Conservation (phyloP, 1,284 basidiomycete genomes). For the Ceratobasidium sp. region DNA sequence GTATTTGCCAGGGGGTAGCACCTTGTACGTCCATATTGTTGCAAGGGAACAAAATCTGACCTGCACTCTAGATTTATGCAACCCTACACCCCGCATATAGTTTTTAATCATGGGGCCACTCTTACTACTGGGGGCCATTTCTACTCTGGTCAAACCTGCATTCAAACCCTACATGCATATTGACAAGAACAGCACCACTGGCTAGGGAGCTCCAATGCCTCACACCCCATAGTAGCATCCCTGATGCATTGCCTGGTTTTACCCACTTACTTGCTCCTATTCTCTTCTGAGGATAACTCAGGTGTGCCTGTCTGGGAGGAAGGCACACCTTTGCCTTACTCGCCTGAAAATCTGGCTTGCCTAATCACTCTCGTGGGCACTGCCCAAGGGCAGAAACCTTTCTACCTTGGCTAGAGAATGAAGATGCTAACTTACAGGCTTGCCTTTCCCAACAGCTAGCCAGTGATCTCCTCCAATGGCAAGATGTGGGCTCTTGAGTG, state of each 20-base stretch:
- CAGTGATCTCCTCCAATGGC: neutral
- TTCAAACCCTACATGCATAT: neutral
- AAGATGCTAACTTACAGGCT: neutral
- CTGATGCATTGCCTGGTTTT: neutral
- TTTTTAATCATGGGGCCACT: neutral
- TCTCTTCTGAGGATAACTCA: neutral
- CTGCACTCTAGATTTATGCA: neutral
- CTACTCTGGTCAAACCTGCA: neutral
- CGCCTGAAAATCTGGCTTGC: neutral
- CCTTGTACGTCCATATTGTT: neutral
- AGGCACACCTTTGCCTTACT: neutral
- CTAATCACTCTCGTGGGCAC: neutral
- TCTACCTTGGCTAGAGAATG: neutral
- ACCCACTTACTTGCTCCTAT: neutral
- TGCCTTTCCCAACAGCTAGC: neutral
- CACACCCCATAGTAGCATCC: neutral
- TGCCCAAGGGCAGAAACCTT: neutral
- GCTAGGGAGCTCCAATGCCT: neutral
- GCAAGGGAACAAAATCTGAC: neutral
- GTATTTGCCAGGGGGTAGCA: neutral
- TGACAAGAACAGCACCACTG: neutral
- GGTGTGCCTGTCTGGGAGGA: neutral
- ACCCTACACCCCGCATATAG: neutral
- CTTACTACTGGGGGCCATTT: neutral
- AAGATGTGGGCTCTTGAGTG: too few relatives aligned